Evolutionary conservation across 192 early-diverging fungal genomes (phyloP).

Genomic region (Rhizophagus sp.): DNA sequence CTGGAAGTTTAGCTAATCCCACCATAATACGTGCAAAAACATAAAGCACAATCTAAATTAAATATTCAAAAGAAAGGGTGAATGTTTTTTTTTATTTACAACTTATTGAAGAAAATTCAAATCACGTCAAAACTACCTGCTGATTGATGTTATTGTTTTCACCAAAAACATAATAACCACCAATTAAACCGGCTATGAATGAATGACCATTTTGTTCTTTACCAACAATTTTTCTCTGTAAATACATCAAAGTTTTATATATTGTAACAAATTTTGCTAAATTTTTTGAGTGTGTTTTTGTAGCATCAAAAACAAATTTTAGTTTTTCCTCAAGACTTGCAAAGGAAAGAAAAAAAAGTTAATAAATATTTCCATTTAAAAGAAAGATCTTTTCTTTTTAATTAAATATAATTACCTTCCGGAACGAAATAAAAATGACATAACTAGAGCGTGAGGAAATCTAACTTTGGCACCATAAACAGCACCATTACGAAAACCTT

Average conservation of each 20-base stretch:
- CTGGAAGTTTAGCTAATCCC: slow-evolving; percentile 80
- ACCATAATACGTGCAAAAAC: slow-evolving; percentile 90
- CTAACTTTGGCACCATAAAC: slow-evolving; percentile 97
- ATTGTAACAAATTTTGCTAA: slow-evolving; percentile 90
- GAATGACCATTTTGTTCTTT: slow-evolving; percentile 74
- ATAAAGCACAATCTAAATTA: slow-evolving; percentile 78
- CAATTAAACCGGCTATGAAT: slow-evolving; percentile 88
- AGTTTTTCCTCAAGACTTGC: slow-evolving; percentile 76
- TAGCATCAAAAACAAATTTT: slow-evolving; percentile 76
- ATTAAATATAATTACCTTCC: slow-evolving; percentile 62
- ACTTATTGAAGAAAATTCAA: not conserved
- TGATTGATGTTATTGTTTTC: slow-evolving; percentile 95
- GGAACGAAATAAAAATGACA: slow-evolving; percentile 92
- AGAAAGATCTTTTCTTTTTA: not conserved
- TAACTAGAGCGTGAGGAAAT: slow-evolving; percentile 96
- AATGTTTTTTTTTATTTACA: not conserved
- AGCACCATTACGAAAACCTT: slow-evolving; percentile 91
- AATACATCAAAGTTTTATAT: slow-evolving; percentile 89
- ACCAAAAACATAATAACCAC: slow-evolving; percentile 93
- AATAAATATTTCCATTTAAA: not conserved
- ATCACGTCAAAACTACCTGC: slow-evolving; percentile 62
- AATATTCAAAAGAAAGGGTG: not conserved
- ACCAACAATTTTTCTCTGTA: slow-evolving; percentile 70
- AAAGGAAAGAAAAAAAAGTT: not conserved
- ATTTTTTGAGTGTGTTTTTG: slow-evolving; percentile 86